Evolutionary conservation across 176 grass and related monocot species (phyloP), one percentile per base, ranked within the genome.

Genomic region (Aegilops longissima): DNA sequence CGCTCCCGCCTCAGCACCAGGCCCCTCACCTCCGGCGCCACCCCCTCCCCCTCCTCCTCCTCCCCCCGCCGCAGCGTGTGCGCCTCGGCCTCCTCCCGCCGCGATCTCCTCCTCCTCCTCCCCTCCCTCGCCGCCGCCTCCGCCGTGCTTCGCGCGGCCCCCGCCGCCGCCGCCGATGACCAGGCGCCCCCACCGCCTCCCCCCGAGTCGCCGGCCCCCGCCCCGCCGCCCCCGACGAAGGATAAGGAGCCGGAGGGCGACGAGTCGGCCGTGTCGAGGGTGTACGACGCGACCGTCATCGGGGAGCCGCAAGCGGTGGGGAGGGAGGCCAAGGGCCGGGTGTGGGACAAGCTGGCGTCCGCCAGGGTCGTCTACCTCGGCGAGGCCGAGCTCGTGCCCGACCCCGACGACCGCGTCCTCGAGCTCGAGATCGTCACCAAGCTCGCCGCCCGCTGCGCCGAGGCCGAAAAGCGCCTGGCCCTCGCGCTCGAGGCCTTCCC

Each of bases 261-360:
- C 5, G 88, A 87, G 78, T 84, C 84, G 70, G 70, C 94, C 80
- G 34, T 88, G 64, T 96, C 96, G 70, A 92, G 96, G 90, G 87
- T 98, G 74, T 98, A 98, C 38, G 96, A 98, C 59, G 96, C 96
- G 33, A 94, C 96, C 42, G 96, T 95, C 81, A 95, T 96, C 69
- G 93, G 96, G 65, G 93, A 96, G 84, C 96, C 96, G 36, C 52
- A 95, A 86, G 96, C 96, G 21, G 77, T 98, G 88, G 93, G 93
- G 77, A 89, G 82, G 90, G 93, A 96, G 12, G 76, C 85, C 8
- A 92, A 86, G 87, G 80, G 12, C 6, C 80, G 82, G 84, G 92
- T 96, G 63, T 98, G 96, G 96, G 96, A 96, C 90, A 96, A 93
- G 84, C 80, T 96, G 75, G 87, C 95, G 90, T 67, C 80, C 79